Conservation (phyloP, 306 rosid species). For the Leucaena leucocephala region DNA sequence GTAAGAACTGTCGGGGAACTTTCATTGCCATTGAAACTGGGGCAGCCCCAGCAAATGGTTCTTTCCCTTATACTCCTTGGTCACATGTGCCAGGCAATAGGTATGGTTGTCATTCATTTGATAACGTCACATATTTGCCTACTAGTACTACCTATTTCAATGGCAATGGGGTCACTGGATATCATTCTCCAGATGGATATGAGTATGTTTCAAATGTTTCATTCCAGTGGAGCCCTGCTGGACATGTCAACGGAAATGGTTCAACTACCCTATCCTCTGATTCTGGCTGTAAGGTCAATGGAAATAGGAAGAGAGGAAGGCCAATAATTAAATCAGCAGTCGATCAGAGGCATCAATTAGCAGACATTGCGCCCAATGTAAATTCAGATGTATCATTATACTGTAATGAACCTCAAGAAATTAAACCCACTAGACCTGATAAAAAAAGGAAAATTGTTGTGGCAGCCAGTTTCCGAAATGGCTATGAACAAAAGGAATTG, state of each 20-base stretch:
- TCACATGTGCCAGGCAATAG: slow-evolving; percentile 76
- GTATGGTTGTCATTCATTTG: slow-evolving; percentile 74
- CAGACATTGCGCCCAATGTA: slow-evolving; percentile 46
- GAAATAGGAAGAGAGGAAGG: slow-evolving; percentile 61
- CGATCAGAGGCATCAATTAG: slow-evolving; percentile 55
- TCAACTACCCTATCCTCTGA: slow-evolving; percentile 52
- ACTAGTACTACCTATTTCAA: slow-evolving; percentile 55
- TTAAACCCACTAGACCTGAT: slow-evolving; percentile 54
- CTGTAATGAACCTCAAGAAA: slow-evolving; percentile 50
- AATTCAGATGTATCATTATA: slow-evolving; percentile 49
- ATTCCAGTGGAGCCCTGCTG: slow-evolving; percentile 77
- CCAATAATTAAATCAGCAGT: slow-evolving; percentile 61
- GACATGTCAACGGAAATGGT: slow-evolving; percentile 62
- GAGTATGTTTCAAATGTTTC: slow-evolving; percentile 81
- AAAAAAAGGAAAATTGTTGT: slow-evolving; percentile 70
- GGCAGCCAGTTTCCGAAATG: slow-evolving; percentile 60
- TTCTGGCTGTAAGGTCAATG: slow-evolving; percentile 62
- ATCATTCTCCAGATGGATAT: slow-evolving; percentile 69
- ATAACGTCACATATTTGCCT: slow-evolving; percentile 80
- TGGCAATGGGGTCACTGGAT: slow-evolving; percentile 73
- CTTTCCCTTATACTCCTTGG: slow-evolving; percentile 91
- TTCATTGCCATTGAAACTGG: slow-evolving; percentile 93
- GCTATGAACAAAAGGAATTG: slow-evolving; percentile 53
- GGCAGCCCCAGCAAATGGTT: slow-evolving; percentile 87
- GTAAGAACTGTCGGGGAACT: slow-evolving; percentile 94